phyloP scores from a whole-genome alignment of 129 eudicot species.

The Chrysanthemum makinoi region DNA sequence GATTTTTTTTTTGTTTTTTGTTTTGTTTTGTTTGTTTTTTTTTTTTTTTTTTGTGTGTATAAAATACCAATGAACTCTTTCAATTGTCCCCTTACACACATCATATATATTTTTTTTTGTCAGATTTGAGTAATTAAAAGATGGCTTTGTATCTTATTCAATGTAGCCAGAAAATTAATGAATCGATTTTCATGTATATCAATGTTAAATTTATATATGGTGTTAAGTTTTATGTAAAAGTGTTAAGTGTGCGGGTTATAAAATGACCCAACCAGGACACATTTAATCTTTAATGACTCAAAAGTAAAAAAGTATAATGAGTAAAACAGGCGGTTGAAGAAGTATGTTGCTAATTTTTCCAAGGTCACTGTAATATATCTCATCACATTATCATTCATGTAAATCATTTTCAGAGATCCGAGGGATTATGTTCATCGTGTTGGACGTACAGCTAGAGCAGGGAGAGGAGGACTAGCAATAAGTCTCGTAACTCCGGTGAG shows the following conservation, averaged over 20 bases:
- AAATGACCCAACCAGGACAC: no score
- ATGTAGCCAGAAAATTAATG: neutral
- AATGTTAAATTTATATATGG: no score
- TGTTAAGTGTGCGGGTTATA: no score
- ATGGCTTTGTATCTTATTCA: neutral
- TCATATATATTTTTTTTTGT: neutral
- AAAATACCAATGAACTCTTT: neutral
- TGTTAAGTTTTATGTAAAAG: no score
- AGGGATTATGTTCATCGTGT: constrained; percentile 95
- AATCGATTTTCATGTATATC: no score
- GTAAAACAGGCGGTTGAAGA: neutral
- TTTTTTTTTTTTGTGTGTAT: neutral
- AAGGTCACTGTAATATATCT: neutral
- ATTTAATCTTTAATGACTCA: no score
- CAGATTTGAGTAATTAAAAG: neutral
- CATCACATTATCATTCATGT: neutral
- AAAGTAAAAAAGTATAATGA: neutral
- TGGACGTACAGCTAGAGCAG: constrained; percentile 99
- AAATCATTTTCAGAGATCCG: constrained; percentile 47
- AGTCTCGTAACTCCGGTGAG: constrained; percentile 73
- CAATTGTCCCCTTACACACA: neutral
- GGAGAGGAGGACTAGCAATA: constrained; percentile 84
- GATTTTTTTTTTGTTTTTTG: no score
- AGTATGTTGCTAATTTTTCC: neutral
- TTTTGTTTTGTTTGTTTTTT: no score